phyloP scores from a whole-genome alignment of 2,329 filamentous ascomycete genomes.

The Purpureocillium lavendulum region DNA sequence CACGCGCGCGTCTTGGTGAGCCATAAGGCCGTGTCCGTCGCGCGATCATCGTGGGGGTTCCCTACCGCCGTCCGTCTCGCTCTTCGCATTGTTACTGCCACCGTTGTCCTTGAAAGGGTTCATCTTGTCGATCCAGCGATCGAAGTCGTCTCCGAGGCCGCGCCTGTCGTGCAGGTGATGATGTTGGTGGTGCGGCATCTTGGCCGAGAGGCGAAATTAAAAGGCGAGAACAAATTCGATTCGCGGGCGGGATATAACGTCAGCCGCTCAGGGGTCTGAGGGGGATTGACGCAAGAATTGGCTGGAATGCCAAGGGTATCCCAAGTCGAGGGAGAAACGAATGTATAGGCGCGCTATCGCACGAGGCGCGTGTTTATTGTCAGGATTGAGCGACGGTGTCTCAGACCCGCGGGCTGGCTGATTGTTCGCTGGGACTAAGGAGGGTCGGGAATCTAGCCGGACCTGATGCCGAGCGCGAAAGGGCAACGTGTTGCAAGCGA shows the following conservation, averaged over 20 bases:
- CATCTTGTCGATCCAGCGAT: background rate
- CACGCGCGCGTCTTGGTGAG: too few species aligned
- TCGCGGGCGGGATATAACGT: background rate
- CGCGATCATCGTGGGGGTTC: background rate
- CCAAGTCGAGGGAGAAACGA: slow-evolving; percentile 15
- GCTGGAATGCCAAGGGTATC: slow-evolving; percentile 19
- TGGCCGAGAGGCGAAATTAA: slow-evolving; percentile 4
- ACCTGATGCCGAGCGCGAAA: slow-evolving; percentile 15
- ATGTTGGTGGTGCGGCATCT: slow-evolving; percentile 21
- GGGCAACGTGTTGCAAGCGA: too few species aligned
- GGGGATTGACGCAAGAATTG: background rate
- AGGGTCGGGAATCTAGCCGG: slow-evolving; percentile 11
- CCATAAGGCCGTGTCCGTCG: too few species aligned
- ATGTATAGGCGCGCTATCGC: slow-evolving; percentile 15
- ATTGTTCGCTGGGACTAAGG: background rate
- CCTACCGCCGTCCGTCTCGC: slow-evolving; percentile 2
- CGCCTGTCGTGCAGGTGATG: slow-evolving; percentile 14
- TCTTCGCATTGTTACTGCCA: background rate
- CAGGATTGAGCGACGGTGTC: slow-evolving; percentile 7
- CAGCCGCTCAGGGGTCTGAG: background rate
- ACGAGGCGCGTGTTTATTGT: slow-evolving; percentile 10
- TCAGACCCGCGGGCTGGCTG: slow-evolving; percentile 1
- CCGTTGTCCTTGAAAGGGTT: slow-evolving; percentile 1
- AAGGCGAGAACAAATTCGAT: background rate
- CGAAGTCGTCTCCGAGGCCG: slow-evolving; percentile 1